Evolutionary conservation across 2,329 filamentous ascomycete species (phyloP), one percentile per base, ranked within the genome.

Genomic region (Trichoderma simmonsii): DNA sequence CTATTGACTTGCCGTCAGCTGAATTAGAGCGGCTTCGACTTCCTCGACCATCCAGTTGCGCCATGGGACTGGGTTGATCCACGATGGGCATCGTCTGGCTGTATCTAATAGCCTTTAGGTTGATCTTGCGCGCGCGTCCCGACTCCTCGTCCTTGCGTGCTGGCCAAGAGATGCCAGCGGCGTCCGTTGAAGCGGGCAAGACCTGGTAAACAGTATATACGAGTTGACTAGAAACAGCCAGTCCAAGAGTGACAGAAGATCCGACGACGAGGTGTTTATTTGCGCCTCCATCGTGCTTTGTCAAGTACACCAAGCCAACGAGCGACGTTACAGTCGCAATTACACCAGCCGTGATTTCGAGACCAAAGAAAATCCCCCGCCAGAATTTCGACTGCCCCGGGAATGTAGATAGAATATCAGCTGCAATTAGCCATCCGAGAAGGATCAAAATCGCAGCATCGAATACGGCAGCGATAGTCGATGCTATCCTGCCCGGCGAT

Each of bases 71-170:
- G 11, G 77, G 72, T 24, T 80, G 79, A 11, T 78, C 77, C 48
- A 78, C 76, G 3, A 76, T 77, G 9, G 81, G 80, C 34, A 79
- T 78, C 0, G 86, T 85, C 73, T 84, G 79, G 76, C 85, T 82
- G 76, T 89, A 89, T 3, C 83, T 85, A 24, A 89, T 82, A 5
- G 86, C 82, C 78, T 89, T 89, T 75, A 88, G 79, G n/a, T 83
- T 76, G 60, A 73, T 75, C 21, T 66, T 71, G 32, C 65, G 72
- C 48, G 62, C 56, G 26, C 39, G 68, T 71, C 63, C 70, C 67
- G 21, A 48, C 63, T 76, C 73, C 11, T 71, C 71, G 15, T 82
- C 80, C 9, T 80, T 78, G 34, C 78, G 77, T 36, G 79, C 77
- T 54, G 80, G 77, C 43, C 78, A 72, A 4, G 76, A 32, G 32